These are phyloP conservation scores for Psophocarpus tetragonolobus DNA, from an alignment of 306 rosid species.

Conservation along the genomic window DNA sequence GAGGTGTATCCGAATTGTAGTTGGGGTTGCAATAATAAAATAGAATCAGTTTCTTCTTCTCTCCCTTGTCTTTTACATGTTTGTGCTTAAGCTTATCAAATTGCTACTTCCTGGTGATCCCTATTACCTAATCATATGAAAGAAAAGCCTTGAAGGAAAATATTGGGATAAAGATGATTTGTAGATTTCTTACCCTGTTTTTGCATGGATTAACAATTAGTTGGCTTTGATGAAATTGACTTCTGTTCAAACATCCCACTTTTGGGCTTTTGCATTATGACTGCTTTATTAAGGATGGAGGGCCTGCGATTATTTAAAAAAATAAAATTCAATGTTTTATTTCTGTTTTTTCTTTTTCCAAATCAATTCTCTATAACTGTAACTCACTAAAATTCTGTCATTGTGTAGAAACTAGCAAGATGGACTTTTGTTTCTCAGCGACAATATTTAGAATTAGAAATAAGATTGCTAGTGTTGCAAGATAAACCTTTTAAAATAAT, in stretches of 20 bases:
- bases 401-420: not conserved
- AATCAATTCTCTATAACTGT: slow-evolving; percentile 13
- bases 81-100: not conserved
- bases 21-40: too few relatives aligned
- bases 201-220: not conserved
- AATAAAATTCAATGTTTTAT: not conserved
- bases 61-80: too few relatives aligned
- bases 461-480: slow-evolving; percentile 1
- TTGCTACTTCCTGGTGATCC: not conserved
- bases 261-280: not conserved
- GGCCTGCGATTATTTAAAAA: not conserved
- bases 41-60: too few relatives aligned
- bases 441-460: slow-evolving; percentile 11
- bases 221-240: not conserved
- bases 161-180: slow-evolving; percentile 1
- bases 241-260: slow-evolving; percentile 3
- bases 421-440: not conserved
- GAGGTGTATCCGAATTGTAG: too few relatives aligned
- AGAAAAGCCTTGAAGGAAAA: slow-evolving; percentile 12
- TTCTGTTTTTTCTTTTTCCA: not conserved
- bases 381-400: not conserved
- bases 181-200: not conserved
- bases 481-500: slow-evolving; percentile 17
- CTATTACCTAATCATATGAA: not conserved
- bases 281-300: not conserved